Conservation (phyloP, 2,329 filamentous ascomycete species). For the Arthrobotrys iridis region DNA sequence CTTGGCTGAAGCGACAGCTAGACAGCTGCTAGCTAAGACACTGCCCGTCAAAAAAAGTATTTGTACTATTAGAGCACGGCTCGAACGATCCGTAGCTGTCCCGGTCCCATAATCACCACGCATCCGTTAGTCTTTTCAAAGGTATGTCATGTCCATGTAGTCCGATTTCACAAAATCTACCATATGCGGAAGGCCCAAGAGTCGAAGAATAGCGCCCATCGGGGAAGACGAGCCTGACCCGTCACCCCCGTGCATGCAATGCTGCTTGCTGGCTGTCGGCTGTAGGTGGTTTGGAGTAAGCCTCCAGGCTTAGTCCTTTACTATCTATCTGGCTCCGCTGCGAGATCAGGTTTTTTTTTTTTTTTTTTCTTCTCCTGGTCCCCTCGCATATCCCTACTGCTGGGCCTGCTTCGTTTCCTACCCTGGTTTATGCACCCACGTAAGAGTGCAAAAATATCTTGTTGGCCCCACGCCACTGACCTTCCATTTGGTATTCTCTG, state of each 20-base stretch:
- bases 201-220: slow-evolving; percentile 35
- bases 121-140: slow-evolving; percentile 41
- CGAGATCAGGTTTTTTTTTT: slow-evolving; percentile 45
- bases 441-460: slow-evolving; percentile 45
- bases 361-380: slow-evolving; percentile 27
- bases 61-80: slow-evolving; percentile 37
- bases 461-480: slow-evolving; percentile 38
- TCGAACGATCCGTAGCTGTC: slow-evolving; percentile 47
- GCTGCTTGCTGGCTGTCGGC: slow-evolving; percentile 18
- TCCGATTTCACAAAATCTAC: slow-evolving; percentile 43
- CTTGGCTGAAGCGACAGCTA: slow-evolving; percentile 15
- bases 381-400: not conserved
- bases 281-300: slow-evolving; percentile 7
- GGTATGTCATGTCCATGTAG: slow-evolving; percentile 52
- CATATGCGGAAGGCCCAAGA: slow-evolving; percentile 49
- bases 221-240: slow-evolving; percentile 50
- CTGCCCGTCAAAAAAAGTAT: slow-evolving; percentile 22
- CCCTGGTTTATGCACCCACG: slow-evolving; percentile 31
- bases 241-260: slow-evolving; percentile 42
- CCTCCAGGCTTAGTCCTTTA: slow-evolving; percentile 34
- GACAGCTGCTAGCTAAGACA: slow-evolving; percentile 30
- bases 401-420: slow-evolving; percentile 2
- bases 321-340: slow-evolving; percentile 25
- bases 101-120: slow-evolving; percentile 33
- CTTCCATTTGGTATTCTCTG: slow-evolving; percentile 2